Conservation (phyloP, 1,284 basidiomycete species). For the Ceratobasidium sp. region DNA sequence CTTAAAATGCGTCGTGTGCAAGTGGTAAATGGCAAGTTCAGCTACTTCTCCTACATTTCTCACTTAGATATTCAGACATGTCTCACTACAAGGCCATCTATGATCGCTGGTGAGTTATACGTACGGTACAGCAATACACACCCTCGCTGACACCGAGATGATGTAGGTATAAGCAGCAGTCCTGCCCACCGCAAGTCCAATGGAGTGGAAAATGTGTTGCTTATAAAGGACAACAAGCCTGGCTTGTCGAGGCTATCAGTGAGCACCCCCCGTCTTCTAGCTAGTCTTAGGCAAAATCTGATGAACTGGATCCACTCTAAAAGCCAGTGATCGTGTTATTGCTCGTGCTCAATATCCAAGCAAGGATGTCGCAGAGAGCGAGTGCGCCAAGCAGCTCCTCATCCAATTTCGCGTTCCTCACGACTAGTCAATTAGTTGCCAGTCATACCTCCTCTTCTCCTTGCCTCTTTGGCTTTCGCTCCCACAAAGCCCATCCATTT, state of each 20-base stretch:
- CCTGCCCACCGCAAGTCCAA: conserved; percentile 17
- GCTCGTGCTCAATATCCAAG: conserved; percentile 27
- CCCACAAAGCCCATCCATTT: too few species aligned
- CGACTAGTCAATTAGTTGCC: conserved; percentile 9
- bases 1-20: too few species aligned
- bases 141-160: not conserved
- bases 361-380: conserved; percentile 38
- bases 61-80: not conserved
- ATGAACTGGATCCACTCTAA: not conserved
- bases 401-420: conserved; percentile 28
- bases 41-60: too few species aligned
- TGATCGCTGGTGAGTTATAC: conserved; percentile 19
- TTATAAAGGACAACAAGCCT: conserved; percentile 20
- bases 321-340: conserved; percentile 14
- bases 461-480: too few species aligned
- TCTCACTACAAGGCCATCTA: conserved; percentile 19
- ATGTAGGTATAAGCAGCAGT: conserved; percentile 26
- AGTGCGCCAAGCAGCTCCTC: conserved; percentile 37
- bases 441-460: too few species aligned
- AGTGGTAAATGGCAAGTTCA: too few species aligned
- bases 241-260: conserved; percentile 34
- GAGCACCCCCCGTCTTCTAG: not conserved
- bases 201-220: conserved; percentile 11
- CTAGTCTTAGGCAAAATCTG: not conserved
- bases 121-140: not conserved